These are phyloP conservation scores for Zymoseptoria brevis DNA, from an alignment of 2,329 filamentous ascomycete genomes.

Conservation along the genomic window DNA sequence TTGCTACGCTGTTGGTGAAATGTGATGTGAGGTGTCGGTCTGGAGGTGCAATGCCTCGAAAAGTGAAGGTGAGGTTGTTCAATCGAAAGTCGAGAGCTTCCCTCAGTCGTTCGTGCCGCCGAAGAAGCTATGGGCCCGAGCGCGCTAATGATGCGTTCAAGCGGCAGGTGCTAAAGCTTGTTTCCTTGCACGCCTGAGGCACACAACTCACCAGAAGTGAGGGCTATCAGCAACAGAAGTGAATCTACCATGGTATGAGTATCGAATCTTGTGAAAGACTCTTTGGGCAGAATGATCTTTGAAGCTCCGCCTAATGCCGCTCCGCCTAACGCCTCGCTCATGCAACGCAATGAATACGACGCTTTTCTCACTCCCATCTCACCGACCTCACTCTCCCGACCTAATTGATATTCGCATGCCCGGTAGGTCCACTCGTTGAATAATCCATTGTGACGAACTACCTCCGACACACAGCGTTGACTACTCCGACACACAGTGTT, in stretches of 20 bases:
- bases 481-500: too few species aligned
- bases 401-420: slow-evolving; percentile 28
- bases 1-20: neutral
- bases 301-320: neutral
- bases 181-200: neutral
- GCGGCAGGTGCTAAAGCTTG: neutral
- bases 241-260: neutral
- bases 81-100: neutral
- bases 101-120: neutral
- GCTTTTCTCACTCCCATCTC: neutral
- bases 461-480: too few species aligned
- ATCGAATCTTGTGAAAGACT: neutral
- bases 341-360: neutral
- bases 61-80: neutral
- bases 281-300: neutral
- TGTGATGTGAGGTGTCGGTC: neutral
- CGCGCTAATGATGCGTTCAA: neutral
- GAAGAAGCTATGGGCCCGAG: neutral
- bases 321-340: neutral
- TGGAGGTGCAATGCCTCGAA: neutral
- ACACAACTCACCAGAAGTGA: neutral
- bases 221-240: too few species aligned
- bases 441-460: slow-evolving; percentile 48
- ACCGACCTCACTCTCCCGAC: neutral
- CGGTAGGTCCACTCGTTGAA: slow-evolving; percentile 33